Evolutionary conservation across 345 rosid species (phyloP).

Genomic region (Populus alba): DNA sequence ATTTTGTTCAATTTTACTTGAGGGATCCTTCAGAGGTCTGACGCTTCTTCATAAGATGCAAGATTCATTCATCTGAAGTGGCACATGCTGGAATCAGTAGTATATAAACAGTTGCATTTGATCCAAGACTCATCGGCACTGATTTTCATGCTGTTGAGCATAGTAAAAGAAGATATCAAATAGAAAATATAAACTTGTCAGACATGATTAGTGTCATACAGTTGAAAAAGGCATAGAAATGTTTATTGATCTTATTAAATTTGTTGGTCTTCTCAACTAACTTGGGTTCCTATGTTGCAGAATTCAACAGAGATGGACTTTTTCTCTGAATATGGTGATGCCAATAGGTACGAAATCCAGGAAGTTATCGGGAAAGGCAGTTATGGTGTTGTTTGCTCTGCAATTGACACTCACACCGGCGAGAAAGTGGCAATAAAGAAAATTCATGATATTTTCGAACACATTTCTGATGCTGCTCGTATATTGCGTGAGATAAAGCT

Average conservation of each 20-base stretch:
- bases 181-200: neutral
- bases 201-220: neutral
- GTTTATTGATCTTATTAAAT: neutral
- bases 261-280: constrained; percentile 5
- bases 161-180: neutral
- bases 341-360: constrained; percentile 73
- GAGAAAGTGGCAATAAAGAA: constrained; percentile 92
- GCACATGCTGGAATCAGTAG: neutral
- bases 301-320: constrained; percentile 76
- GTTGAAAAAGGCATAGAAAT: neutral
- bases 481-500: constrained; percentile 90
- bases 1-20: neutral
- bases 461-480: constrained; percentile 86
- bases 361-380: constrained; percentile 96
- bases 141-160: neutral
- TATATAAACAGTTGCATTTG: neutral
- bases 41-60: neutral
- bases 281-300: constrained; percentile 39
- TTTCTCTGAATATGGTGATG: constrained; percentile 92
- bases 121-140: neutral
- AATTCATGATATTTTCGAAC: constrained; percentile 85
- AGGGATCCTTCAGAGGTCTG: neutral
- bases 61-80: neutral
- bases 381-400: constrained; percentile 93
- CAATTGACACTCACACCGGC: constrained; percentile 75